Conservation (phyloP, 1,139 yeast species). For the Yamadazyma atmosphaerica region DNA sequence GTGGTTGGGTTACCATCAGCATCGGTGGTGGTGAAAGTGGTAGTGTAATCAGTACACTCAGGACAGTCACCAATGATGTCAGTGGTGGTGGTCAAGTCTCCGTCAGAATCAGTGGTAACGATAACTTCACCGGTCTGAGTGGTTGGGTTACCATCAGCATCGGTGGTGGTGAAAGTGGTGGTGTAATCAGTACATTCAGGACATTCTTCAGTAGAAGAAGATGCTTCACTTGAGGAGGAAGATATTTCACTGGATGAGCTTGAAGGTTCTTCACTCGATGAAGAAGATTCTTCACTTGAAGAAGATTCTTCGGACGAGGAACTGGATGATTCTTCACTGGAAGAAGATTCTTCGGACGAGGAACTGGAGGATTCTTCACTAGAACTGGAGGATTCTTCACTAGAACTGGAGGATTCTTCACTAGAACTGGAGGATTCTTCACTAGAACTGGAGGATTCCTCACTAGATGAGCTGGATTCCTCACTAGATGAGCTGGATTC, state of each 20-base stretch:
- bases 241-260: slow-evolving; percentile 3
- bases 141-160: slow-evolving; percentile 12
- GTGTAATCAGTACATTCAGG: slow-evolving; percentile 17
- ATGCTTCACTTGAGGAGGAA: slow-evolving; percentile 5
- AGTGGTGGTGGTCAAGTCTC: slow-evolving; percentile 7
- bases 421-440: slow-evolving; percentile 3
- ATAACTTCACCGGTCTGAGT: slow-evolving; percentile 12
- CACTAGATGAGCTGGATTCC: neutral
- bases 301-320: slow-evolving; percentile 5
- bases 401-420: slow-evolving; percentile 4
- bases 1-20: neutral
- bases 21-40: neutral
- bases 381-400: slow-evolving; percentile 6
- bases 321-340: slow-evolving; percentile 6
- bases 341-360: slow-evolving; percentile 3
- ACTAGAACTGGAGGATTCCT: slow-evolving; percentile 3
- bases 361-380: slow-evolving; percentile 5
- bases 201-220: slow-evolving; percentile 8
- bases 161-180: slow-evolving; percentile 15
- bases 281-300: slow-evolving; percentile 5
- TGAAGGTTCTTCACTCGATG: slow-evolving; percentile 7
- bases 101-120: slow-evolving; percentile 12
- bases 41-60: neutral
- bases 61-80: neutral
- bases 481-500: slow-evolving; percentile 3